phyloP scores from a whole-genome alignment of 371 early-diverging fungal genomes.

The Mucor irregularis region DNA sequence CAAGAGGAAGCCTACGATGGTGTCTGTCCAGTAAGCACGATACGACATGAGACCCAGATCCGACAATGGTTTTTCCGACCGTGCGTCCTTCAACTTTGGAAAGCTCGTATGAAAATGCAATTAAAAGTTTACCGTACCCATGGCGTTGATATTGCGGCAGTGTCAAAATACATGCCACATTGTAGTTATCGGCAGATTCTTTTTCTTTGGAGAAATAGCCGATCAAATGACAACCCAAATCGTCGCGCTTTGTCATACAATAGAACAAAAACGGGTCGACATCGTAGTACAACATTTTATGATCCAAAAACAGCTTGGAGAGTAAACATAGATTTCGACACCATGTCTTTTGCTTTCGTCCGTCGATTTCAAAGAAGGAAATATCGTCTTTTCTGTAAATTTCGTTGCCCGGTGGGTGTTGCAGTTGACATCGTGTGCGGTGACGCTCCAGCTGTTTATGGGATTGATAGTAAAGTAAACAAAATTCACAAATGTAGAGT shows the following conservation, averaged over 20 bases:
- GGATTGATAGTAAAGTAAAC: conserved; percentile 80
- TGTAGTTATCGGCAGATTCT: conserved; percentile 94
- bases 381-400: conserved; percentile 87
- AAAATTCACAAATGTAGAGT: conserved; percentile 95
- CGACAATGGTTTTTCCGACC: conserved; percentile 99
- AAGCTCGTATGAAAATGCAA: conserved; percentile 97
- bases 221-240: conserved; percentile 87
- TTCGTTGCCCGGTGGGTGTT: conserved; percentile 94
- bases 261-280: conserved; percentile 99
- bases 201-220: conserved; percentile 99
- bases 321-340: conserved; percentile 89
- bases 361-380: conserved; percentile 94
- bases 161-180: conserved; percentile 99
- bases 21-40: conserved; percentile 95
- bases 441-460: conserved; percentile 72
- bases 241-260: conserved; percentile 85
- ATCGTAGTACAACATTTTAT: conserved; percentile 99
- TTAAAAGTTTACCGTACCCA: conserved; percentile 97
- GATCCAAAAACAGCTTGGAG: conserved; percentile 98
- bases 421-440: conserved; percentile 76
- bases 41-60: conserved; percentile 98
- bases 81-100: conserved; percentile 94
- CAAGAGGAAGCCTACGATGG: conserved; percentile 65
- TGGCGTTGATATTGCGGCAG: conserved; percentile 98
- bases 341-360: conserved; percentile 84